Base-by-base conservation (phyloP, 106 monocot genomes). In the Cymbidium sinense region DNA sequence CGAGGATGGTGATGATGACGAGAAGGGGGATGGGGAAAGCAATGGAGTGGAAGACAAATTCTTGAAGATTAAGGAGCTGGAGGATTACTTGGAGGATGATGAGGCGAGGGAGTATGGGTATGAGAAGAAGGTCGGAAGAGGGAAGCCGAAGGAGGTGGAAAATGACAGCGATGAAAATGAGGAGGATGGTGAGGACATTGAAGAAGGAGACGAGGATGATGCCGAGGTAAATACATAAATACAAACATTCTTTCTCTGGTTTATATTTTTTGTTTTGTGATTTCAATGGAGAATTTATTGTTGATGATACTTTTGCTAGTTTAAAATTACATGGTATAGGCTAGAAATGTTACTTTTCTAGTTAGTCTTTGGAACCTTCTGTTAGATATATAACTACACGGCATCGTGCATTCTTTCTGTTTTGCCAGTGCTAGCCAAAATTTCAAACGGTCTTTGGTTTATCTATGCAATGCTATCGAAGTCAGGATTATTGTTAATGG, bases 21-120 rank as follows among this genome's bases (percentile, higher is more conserved):
- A 73, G 33, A 76, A 13, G 4, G 83, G 58, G 15, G 84, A 79
- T 50, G 78, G 77, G 20, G 64, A 73, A 34, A 35, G 47, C 23
- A 65, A 43, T 29, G 80, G 65, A 43, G 61, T 78, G 31, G 84
- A 85, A 58, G 88, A 88, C 58, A 28, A 43, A 28, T 93, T 93
- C 73, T 77, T 93, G 43, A 87, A 88, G 79, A 85, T 86, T 10
- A 80, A 91, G 11, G 93, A 91, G 33, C 44, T 94, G 78, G 86
- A 85, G 81, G 82, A 87, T 55, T 94, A 83, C 69, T 71, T 90
- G 72, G 80, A 80, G 78, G 75, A 81, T 34, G 90, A 81, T n/a
- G 93, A 94, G 77, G 90, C 75, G 15, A 79, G 82, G 80, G 90
- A 88, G 75, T 94, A 85, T 64, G 88, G 85, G 13, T 5, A 13